Percentiles rank a stretch among this genome's conserved stretches.
Evolutionary conservation across 2,329 filamentous ascomycete genomes (phyloP).

Genomic region (Endocalyx cinctus): DNA sequence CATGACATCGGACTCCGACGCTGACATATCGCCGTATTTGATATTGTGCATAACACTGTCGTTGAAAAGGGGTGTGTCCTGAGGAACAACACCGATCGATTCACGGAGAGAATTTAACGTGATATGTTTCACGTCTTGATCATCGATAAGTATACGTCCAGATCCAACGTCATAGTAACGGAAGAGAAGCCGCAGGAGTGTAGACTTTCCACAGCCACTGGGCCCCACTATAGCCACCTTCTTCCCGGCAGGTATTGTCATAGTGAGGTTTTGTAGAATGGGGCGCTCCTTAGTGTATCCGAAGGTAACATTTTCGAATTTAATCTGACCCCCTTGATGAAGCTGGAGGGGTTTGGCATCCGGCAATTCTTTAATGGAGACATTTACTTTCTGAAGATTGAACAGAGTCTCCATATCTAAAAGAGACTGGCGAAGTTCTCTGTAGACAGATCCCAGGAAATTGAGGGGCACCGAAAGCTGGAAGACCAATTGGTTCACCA

Average conservation of each 20-base stretch:
- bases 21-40: slow-evolving; percentile 79
- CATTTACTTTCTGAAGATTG: slow-evolving; percentile 93
- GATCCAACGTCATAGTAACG: slow-evolving; percentile 86
- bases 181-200: slow-evolving; percentile 84
- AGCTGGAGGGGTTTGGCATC: slow-evolving; percentile 70
- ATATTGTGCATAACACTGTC: slow-evolving; percentile 96
- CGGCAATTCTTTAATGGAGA: slow-evolving; percentile 73
- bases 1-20: slow-evolving; percentile 65
- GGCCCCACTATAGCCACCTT: slow-evolving; percentile 95
- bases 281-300: slow-evolving; percentile 83
- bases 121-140: slow-evolving; percentile 83
- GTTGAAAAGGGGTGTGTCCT: slow-evolving; percentile 96
- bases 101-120: slow-evolving; percentile 76
- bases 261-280: slow-evolving; percentile 76
- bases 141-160: slow-evolving; percentile 86
- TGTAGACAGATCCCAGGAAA: slow-evolving; percentile 96
- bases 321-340: slow-evolving; percentile 77
- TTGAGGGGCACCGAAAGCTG: slow-evolving; percentile 95
- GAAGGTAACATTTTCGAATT: slow-evolving; percentile 91
- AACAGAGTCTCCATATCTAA: slow-evolving; percentile 99
- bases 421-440: slow-evolving; percentile 88
- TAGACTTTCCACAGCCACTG: slow-evolving; percentile 94
- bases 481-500: slow-evolving; percentile 99
- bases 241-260: slow-evolving; percentile 91
- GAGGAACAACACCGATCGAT: slow-evolving; percentile 90